These are phyloP conservation scores for Clohesyomyces aquaticus DNA, from an alignment of 495 filamentous ascomycete species.

Conservation along the genomic window DNA sequence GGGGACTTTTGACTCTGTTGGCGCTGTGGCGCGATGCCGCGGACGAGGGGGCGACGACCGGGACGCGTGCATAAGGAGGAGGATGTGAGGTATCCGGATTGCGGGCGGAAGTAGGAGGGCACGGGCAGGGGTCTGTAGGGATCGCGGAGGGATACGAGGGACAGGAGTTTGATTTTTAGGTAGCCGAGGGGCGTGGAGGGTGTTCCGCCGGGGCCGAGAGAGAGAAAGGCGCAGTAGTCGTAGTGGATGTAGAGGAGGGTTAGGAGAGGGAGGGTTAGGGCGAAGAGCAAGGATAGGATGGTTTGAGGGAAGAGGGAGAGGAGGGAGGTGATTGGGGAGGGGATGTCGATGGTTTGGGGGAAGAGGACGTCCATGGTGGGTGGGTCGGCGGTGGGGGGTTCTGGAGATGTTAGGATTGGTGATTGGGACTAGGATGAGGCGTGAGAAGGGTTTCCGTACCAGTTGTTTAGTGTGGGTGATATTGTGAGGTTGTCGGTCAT, in stretches of 20 bases:
- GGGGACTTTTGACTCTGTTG: conserved; percentile 69
- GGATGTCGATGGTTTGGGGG: background rate
- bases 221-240: conserved; percentile 77
- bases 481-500: too few species aligned
- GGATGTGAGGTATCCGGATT: conserved; percentile 52
- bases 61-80: conserved; percentile 59
- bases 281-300: conserved; percentile 12
- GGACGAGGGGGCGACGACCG: conserved; percentile 65
- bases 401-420: background rate
- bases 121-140: conserved; percentile 52
- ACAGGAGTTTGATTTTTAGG: conserved; percentile 65
- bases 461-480: too few species aligned
- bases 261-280: conserved; percentile 36
- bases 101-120: conserved; percentile 48
- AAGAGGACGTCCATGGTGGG: background rate
- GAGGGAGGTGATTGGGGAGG: background rate
- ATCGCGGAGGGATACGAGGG: conserved; percentile 56
- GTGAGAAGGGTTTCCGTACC: too few species aligned
- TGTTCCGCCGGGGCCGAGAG: conserved; percentile 79
- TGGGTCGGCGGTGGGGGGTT: background rate
- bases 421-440: too few species aligned
- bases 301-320: conserved; percentile 3
- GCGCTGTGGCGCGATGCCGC: conserved; percentile 78
- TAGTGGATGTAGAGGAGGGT: conserved; percentile 61
- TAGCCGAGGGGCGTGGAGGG: conserved; percentile 58